These are phyloP conservation scores for Fraxinus americana DNA, from an alignment of 257 asterid genomes.

Conservation along the genomic window DNA sequence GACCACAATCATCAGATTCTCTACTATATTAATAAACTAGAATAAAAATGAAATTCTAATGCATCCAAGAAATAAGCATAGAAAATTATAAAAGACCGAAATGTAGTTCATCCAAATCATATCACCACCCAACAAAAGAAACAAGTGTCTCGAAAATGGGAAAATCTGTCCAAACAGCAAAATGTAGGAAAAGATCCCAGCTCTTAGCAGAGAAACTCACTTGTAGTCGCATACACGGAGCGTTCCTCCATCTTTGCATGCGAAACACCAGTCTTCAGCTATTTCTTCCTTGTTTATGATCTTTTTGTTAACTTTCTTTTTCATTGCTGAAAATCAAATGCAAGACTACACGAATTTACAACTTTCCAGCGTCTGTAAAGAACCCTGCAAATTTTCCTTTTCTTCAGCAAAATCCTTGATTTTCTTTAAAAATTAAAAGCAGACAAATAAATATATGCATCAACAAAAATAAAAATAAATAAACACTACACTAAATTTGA, in stretches of 20 bases:
- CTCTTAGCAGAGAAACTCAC: constrained; percentile 29
- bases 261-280: constrained; percentile 78
- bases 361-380: neutral
- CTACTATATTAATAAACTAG: neutral
- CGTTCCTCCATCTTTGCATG: constrained; percentile 83
- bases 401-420: neutral
- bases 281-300: constrained; percentile 41
- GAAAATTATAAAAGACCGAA: neutral
- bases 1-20: neutral
- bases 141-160: neutral
- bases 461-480: neutral
- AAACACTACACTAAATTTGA: neutral
- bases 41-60: neutral
- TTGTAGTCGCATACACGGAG: constrained; percentile 66
- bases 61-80: neutral
- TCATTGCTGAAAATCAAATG: constrained; percentile 35
- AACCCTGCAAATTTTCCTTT: neutral
- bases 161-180: neutral
- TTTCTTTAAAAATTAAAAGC: neutral
- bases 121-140: neutral
- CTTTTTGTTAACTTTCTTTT: constrained; percentile 32
- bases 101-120: neutral
- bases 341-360: neutral
- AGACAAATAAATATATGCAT: neutral
- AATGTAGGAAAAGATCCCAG: neutral